Base-by-base conservation (phyloP, 75 land plant genomes). In the Sequoiadendron giganteum region DNA sequence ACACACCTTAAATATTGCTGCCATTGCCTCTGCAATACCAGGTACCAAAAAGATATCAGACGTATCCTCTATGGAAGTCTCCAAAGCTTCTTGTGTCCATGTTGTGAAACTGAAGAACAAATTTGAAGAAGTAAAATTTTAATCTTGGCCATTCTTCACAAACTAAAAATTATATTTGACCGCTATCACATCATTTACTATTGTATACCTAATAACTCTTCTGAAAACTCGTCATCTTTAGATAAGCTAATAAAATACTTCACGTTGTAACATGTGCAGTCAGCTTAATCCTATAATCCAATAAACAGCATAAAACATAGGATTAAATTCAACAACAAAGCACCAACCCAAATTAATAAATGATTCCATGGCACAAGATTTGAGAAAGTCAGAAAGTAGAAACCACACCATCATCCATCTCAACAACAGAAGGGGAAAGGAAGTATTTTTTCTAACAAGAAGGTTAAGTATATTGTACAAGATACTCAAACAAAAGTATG, bases 1-100 rank as follows among this genome's bases (percentile, higher is more conserved):
- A 38, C 90, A 52, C 47, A 91, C 92, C 92, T 91, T 91, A 75
- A 91, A 91, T 49, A 90, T 88, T 43, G 86, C 87, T 68, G 92
- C 92, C 45, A 88, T 85, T 84, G 89, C 92, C 70, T 72, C 78
- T 52, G 82, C 61, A 85, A 90, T 86, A 82, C 92, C 92, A 58
- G 92, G 92, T 45, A 91, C 92, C 54, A 91, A 79, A 81, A 91
- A 91, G 45, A 90, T 88, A 55, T 84, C 73, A 43, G 54, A 21
- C 49, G 85, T 76, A 11, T 85, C 72, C 47, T 91, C 92, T 25
- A 25, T 84, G 19, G 90, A 56, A 21, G 89, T 82, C 43, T 18
- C 15, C 34, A 91, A 49, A 34, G 92, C 84, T 39, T 90, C 84
- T 61, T 88, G 86, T 79, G 92, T 55, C 92, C 92, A 91, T 48